Evolutionary conservation across 495 filamentous ascomycete species (phyloP), one percentile per base, ranked within the genome.

Genomic region (Geopyxis carbonaria): DNA sequence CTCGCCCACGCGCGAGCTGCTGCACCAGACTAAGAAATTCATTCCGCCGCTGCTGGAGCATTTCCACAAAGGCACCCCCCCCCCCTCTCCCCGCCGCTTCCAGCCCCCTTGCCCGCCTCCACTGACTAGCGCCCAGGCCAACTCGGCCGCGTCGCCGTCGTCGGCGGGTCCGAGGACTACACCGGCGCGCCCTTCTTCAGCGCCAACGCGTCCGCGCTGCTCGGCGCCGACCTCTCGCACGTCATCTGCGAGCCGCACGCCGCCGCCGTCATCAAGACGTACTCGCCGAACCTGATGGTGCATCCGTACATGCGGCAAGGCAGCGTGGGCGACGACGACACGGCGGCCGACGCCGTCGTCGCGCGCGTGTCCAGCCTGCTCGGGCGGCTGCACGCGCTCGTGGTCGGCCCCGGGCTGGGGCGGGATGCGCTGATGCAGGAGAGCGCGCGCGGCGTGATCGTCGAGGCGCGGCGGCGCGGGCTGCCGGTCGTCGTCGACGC

Each of bases 261-360:
- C 32, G 80, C 76, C 43, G 66, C 72, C 58, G 87, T 94, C 31
- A 91, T 97, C 55, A 97, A 97, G 66, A 75, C 80, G 11, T 97
- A 95, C 65, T 95, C 91, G 24, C 89, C 89, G 7, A 94, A 95
- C 61, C 64, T 97, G 10, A 95, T 97, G 91, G 91, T 97, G 10
- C 91, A 95, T 57, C 91, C 89, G 2, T 68, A 92, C 34, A 85
- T 97, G 68, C 84, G 86, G 22, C 82, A 85, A 60, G 65, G 70
- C 40, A 46, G 57, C 43, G 7, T 7, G n/a, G 31, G 7, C 7
- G 31, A 15, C 7, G 31, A 15, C 7, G 6, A 10, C 31, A 7
- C 31, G 5, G n/a, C 9, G 1, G 34, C 18, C 57, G 2, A 53
- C 45, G 22, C 64, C 66, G 10, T 62, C 68, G 36, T 13, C 6